A percentile compares a stretch with the other conserved stretches of the same genome.
These are phyloP conservation scores for Chenopodium formosanum DNA, from an alignment of 148 eudicot genomes.

Conservation along the genomic window DNA sequence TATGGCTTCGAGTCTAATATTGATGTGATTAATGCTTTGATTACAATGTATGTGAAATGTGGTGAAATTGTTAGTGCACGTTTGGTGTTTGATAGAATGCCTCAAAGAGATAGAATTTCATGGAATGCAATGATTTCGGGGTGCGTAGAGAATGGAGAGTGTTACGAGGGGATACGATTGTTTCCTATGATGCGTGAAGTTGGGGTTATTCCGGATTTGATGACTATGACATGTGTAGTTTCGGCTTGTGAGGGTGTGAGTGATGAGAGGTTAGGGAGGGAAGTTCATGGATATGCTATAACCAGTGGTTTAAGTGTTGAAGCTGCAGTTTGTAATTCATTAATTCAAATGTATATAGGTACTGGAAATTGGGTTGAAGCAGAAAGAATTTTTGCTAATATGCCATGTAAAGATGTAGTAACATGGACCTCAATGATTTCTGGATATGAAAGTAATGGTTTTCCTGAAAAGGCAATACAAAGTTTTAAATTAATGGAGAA, in stretches of 20 bases:
- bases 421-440: conserved; percentile 96
- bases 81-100: conserved; percentile 69
- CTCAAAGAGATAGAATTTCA: conserved; percentile 65
- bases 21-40: conserved; percentile 78
- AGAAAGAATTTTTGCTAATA: conserved; percentile 59
- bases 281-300: conserved; percentile 60
- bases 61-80: conserved; percentile 57
- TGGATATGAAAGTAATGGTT: conserved; percentile 64
- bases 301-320: conserved; percentile 50
- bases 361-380: conserved; percentile 65
- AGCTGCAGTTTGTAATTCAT: conserved; percentile 62
- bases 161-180: conserved; percentile 54
- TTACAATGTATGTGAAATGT: conserved; percentile 88
- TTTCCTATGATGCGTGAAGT: conserved; percentile 59
- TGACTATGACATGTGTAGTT: conserved; percentile 84
- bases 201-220: conserved; percentile 57
- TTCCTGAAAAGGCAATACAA: conserved; percentile 62
- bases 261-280: conserved; percentile 56
- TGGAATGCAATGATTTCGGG: conserved; percentile 96
- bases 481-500: conserved; percentile 63
- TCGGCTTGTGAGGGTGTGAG: conserved; percentile 70
- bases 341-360: conserved; percentile 67
- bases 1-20: conserved; percentile 57
- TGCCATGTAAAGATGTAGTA: conserved; percentile 64
- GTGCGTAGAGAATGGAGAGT: conserved; percentile 65